These are phyloP conservation scores for Penicillium sp. DNA, from an alignment of 2,329 filamentous ascomycete genomes.

Conservation along the genomic window DNA sequence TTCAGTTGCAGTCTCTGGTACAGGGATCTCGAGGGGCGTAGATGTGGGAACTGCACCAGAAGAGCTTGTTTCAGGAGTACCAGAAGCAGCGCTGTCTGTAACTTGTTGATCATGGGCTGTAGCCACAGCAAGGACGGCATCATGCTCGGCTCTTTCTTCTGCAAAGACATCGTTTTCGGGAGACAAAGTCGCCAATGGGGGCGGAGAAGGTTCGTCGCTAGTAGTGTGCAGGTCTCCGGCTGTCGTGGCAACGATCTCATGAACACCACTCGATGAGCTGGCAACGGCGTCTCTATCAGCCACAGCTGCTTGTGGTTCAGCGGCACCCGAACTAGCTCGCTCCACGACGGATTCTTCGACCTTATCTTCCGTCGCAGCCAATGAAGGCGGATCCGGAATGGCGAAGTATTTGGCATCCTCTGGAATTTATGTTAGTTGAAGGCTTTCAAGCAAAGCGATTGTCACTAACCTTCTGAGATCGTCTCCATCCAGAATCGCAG, in stretches of 20 bases:
- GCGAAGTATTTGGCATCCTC: constrained; percentile 36
- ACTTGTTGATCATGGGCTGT: constrained; percentile 29
- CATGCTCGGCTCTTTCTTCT: constrained; percentile 22
- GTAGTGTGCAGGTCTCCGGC: background rate
- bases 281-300: constrained; percentile 24
- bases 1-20: constrained; percentile 1
- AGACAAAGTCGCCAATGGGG: constrained; percentile 6
- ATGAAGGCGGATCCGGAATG: constrained; percentile 31
- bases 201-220: background rate
- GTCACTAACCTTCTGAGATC: constrained; percentile 33
- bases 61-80: constrained; percentile 6
- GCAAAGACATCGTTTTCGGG: constrained; percentile 11
- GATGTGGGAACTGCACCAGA: constrained; percentile 4
- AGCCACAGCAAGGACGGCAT: constrained; percentile 28
- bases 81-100: constrained; percentile 13
- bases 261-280: constrained; percentile 26
- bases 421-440: constrained; percentile 13
- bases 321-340: constrained; percentile 23
- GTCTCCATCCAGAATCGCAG: constrained; percentile 40
- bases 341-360: constrained; percentile 30
- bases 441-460: background rate
- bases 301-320: constrained; percentile 16
- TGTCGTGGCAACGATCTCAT: background rate
- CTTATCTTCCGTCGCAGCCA: constrained; percentile 26
- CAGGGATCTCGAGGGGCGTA: constrained; percentile 9